Evolutionary conservation across 176 grass and related monocot genomes (phyloP).

Genomic region (Carex kokanica): DNA sequence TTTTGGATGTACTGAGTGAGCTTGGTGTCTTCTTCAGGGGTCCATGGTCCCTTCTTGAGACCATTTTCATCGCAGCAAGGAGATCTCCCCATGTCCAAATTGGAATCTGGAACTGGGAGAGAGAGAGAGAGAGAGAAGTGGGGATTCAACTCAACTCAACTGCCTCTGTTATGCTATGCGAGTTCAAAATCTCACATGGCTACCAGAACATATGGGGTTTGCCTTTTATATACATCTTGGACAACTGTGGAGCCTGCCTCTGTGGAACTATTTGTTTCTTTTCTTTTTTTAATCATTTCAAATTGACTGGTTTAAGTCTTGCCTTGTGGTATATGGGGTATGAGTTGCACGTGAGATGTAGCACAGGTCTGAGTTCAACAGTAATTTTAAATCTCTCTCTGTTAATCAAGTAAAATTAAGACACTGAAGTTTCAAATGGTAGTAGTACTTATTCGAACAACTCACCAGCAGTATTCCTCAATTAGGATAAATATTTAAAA

Average conservation of each 20-base stretch:
- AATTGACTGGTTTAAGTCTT: not conserved
- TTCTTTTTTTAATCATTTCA: not conserved
- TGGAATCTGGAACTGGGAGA: constrained; percentile 21
- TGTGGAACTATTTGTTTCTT: not conserved
- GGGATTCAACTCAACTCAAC: constrained; percentile 34
- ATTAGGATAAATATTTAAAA: not conserved
- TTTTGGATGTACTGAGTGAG: constrained; percentile 65
- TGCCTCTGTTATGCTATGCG: constrained; percentile 19
- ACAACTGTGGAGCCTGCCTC: not conserved
- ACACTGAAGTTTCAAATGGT: too few relatives aligned
- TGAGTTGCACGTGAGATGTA: not conserved
- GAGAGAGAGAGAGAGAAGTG: constrained; percentile 24
- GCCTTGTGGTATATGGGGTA: not conserved
- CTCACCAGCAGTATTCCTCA: too few relatives aligned
- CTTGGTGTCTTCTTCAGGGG: constrained; percentile 78
- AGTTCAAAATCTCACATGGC: constrained; percentile 40
- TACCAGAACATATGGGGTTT: constrained; percentile 60
- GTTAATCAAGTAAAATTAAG: too few relatives aligned
- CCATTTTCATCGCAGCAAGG: constrained; percentile 81
- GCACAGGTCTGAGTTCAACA: not conserved
- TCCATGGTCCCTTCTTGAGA: constrained; percentile 96
- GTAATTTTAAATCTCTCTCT: not conserved
- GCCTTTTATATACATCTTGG: constrained; percentile 49
- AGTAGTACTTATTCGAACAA: too few relatives aligned
- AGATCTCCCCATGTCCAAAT: constrained; percentile 64